Conservation (phyloP, 495 filamentous ascomycete species). For the Hamigera avellanea region DNA sequence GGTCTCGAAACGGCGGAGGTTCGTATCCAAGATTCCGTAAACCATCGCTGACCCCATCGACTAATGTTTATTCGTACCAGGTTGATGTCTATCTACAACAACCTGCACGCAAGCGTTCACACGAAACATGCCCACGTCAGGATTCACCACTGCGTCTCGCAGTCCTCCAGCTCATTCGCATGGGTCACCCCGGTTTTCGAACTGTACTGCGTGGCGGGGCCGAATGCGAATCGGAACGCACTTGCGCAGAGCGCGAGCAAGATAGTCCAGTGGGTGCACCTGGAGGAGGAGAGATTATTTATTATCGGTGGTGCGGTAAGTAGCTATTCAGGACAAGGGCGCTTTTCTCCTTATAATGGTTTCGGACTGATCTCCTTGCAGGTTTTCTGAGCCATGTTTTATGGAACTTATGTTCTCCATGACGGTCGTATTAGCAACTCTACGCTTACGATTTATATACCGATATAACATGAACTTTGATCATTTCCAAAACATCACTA, state of each 20-base stretch:
- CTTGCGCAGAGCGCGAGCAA: conserved; percentile 78
- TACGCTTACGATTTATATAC: too few species aligned
- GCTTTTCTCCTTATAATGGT: neutral
- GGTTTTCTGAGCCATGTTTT: neutral
- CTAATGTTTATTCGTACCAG: conserved; percentile 15
- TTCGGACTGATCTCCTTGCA: neutral
- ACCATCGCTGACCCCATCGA: neutral
- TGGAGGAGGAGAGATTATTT: conserved; percentile 87
- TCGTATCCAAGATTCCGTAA: conserved; percentile 4
- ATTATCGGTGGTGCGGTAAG: conserved; percentile 85
- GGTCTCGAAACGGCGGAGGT: conserved; percentile 55
- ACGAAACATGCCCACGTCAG: conserved; percentile 73
- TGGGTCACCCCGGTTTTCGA: conserved; percentile 90
- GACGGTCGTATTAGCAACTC: too few species aligned
- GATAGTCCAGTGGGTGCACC: conserved; percentile 77
- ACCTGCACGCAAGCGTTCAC: conserved; percentile 73
- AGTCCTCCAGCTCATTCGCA: conserved; percentile 65
- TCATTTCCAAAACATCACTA: too few species aligned
- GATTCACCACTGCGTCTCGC: conserved; percentile 65
- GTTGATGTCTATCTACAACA: conserved; percentile 74
- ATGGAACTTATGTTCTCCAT: too few species aligned
- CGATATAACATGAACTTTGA: too few species aligned
- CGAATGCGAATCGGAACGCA: conserved; percentile 60
- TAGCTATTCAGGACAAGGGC: conserved; percentile 1
- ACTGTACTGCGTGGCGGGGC: conserved; percentile 84